Percentiles rank a stretch among this genome's conserved stretches.
Evolutionary conservation across 2,329 filamentous ascomycete genomes (phyloP).

Genomic region (Talaromyces funiculosus): DNA sequence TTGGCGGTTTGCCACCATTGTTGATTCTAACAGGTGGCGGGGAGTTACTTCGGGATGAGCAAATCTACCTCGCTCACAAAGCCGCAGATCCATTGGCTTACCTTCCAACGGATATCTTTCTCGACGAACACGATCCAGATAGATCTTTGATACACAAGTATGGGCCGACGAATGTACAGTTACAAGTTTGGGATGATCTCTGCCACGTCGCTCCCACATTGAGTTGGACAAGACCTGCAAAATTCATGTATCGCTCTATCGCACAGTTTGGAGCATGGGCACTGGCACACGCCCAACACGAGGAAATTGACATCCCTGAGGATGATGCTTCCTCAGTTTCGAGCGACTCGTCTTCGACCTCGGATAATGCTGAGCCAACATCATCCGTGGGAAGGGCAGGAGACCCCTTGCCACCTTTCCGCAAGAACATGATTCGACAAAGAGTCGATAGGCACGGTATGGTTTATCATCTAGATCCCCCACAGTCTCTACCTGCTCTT

Average conservation of each 20-base stretch:
- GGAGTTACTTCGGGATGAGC: constrained; percentile 86
- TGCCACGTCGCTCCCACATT: constrained; percentile 89
- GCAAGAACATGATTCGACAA: constrained; percentile 86
- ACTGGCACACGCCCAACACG: constrained; percentile 73
- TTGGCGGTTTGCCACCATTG: constrained; percentile 84
- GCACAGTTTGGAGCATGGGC: constrained; percentile 94
- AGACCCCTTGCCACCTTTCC: constrained; percentile 73
- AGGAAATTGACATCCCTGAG: constrained; percentile 72
- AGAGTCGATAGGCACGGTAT: constrained; percentile 72
- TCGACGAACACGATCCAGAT: constrained; percentile 58
- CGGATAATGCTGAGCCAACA: constrained; percentile 17
- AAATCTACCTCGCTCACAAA: constrained; percentile 92
- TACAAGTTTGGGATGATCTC: constrained; percentile 93
- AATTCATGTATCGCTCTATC: constrained; percentile 89
- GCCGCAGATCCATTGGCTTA: constrained; percentile 78
- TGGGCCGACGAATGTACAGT: constrained; percentile 80
- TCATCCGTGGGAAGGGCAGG: constrained; percentile 74
- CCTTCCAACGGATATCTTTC: constrained; percentile 57
- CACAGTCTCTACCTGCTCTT: constrained; percentile 61
- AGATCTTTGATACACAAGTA: constrained; percentile 56
- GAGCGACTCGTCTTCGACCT: constrained; percentile 18
- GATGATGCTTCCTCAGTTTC: constrained; percentile 72
- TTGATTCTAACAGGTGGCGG: constrained; percentile 82
- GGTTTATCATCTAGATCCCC: constrained; percentile 61
- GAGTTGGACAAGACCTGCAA: constrained; percentile 93